These are phyloP conservation scores for Fraxinus angustifolia DNA, from an alignment of 305 asterid species.

Conservation along the genomic window DNA sequence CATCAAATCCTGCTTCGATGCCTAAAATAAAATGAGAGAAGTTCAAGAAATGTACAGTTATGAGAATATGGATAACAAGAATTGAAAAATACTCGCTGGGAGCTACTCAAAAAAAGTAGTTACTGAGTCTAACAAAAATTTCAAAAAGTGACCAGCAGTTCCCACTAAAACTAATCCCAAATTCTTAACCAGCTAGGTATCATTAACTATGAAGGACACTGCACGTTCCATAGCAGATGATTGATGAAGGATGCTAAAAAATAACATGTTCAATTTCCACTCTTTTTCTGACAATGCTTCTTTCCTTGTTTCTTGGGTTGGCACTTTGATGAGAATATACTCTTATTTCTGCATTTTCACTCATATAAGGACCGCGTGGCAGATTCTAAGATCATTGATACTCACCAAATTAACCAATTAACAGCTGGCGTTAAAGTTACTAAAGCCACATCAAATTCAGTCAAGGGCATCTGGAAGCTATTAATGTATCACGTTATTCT, in stretches of 20 bases:
- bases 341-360: not conserved
- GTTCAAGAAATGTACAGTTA: slow-evolving; percentile 1
- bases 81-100: not conserved
- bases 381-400: slow-evolving; percentile 12
- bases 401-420: not conserved
- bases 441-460: not conserved
- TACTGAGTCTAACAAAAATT: slow-evolving; percentile 5
- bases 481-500: not conserved
- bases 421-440: not conserved
- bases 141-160: not conserved
- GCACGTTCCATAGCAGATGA: slow-evolving; percentile 1
- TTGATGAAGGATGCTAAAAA: not conserved
- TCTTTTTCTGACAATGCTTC: not conserved
- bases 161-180: slow-evolving; percentile 6
- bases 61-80: not conserved
- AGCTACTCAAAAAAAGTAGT: slow-evolving; percentile 4
- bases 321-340: not conserved
- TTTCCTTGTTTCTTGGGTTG: not conserved
- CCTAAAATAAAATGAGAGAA: slow-evolving; percentile 41
- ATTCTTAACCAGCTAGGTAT: not conserved
- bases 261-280: not conserved
- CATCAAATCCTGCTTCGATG: slow-evolving; percentile 82
- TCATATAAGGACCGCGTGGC: not conserved
- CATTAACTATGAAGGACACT: not conserved
- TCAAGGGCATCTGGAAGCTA: not conserved